Percentiles rank a stretch among this genome's conserved stretches.
Conservation (phyloP, 2,329 filamentous ascomycete species). For the Coccinonectria pachysandricola region DNA sequence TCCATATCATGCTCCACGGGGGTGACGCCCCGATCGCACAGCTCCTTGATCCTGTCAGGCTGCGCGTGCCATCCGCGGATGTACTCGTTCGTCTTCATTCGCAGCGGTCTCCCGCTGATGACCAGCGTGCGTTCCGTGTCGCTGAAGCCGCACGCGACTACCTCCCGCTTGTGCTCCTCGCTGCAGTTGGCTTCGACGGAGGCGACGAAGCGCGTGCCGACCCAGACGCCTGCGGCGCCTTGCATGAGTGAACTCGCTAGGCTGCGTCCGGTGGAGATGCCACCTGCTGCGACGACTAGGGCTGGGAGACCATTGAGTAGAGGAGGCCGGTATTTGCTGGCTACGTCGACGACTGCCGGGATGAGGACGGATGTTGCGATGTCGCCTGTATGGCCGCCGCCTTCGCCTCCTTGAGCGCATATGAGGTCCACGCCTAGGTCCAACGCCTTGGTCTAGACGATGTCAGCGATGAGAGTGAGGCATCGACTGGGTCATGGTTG, state of each 20-base stretch:
- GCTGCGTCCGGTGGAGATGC: constrained; percentile 71
- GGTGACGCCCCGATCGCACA: constrained; percentile 68
- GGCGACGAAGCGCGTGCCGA: constrained; percentile 87
- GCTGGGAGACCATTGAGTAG: constrained; percentile 59
- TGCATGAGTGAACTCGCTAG: constrained; percentile 78
- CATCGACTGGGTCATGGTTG: accelerated
- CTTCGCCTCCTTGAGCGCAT: constrained; percentile 87
- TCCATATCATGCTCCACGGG: constrained; percentile 79
- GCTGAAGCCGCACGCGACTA: constrained; percentile 67
- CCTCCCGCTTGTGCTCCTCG: constrained; percentile 71
- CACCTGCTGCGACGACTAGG: constrained; percentile 81
- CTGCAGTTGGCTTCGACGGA: constrained; percentile 71
- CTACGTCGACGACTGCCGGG: constrained; percentile 78
- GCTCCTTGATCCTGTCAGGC: constrained; percentile 62
- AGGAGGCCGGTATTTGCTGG: constrained; percentile 57
- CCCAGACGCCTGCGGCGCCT: constrained; percentile 83
- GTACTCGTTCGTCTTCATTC: constrained; percentile 76
- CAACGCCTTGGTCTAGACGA: constrained; percentile 54
- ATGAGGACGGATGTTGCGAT: constrained; percentile 79
- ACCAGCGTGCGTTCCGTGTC: constrained; percentile 79
- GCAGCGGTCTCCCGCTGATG: constrained; percentile 68
- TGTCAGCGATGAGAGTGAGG: constrained; percentile 4
- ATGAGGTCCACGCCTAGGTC: constrained; percentile 82
- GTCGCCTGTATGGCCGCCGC: constrained; percentile 85
- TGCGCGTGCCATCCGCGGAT: constrained; percentile 69